Percentiles rank a stretch among this genome's conserved stretches.
Conservation (phyloP, 2,329 filamentous ascomycete genomes). For the Neocucurbitaria cava region DNA sequence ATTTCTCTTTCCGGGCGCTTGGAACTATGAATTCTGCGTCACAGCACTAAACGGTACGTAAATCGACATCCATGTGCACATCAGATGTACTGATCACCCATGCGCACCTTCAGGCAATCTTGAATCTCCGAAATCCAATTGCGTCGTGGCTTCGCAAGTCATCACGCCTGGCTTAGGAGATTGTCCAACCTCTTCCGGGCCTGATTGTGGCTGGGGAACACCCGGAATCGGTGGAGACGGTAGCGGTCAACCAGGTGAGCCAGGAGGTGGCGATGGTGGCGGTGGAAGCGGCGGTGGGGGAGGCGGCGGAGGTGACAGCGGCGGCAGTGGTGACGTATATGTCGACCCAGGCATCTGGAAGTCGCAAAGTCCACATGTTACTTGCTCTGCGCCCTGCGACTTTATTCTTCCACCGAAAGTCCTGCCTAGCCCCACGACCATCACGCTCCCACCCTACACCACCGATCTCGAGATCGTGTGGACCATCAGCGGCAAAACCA, state of each 20-base stretch:
- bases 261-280: not conserved
- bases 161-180: slow-evolving; percentile 3
- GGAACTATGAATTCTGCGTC: slow-evolving; percentile 15
- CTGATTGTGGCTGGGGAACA: slow-evolving; percentile 1
- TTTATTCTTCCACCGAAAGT: slow-evolving; percentile 9
- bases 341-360: slow-evolving; percentile 7
- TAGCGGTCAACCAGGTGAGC: slow-evolving; percentile 1
- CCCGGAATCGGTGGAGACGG: slow-evolving; percentile 6
- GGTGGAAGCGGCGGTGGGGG: not conserved
- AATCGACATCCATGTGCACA: not conserved
- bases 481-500: slow-evolving; percentile 1
- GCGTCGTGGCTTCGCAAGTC: slow-evolving; percentile 1
- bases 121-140: slow-evolving; percentile 6
- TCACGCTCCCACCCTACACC: slow-evolving; percentile 8
- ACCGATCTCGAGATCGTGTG: slow-evolving; percentile 8
- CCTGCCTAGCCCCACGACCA: slow-evolving; percentile 3
- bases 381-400: slow-evolving; percentile 6
- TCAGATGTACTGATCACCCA: not conserved
- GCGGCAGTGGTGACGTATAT: slow-evolving; percentile 6
- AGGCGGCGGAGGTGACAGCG: not conserved
- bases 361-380: slow-evolving; percentile 1
- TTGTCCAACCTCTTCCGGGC: not conserved
- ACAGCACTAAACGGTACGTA: slow-evolving; percentile 8
- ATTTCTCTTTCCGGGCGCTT: slow-evolving; percentile 9
- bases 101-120: slow-evolving; percentile 2